A percentile compares a stretch with the other conserved stretches of the same genome.
Conservation (phyloP, 208 protist genomes). For the Leishmania gerbilli region DNA sequence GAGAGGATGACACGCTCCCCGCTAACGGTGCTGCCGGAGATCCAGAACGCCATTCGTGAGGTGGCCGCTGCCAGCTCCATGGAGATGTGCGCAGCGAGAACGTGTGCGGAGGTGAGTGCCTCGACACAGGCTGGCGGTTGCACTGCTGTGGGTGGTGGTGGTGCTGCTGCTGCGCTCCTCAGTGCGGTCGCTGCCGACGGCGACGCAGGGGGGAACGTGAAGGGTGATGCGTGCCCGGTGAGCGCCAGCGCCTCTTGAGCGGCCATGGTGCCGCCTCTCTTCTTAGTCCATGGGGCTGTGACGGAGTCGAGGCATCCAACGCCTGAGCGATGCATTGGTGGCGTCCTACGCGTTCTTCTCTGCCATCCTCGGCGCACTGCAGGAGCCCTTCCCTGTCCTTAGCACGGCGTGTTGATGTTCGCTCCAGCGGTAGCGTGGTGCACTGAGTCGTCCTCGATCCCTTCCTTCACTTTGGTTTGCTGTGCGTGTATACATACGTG, state of each 20-base stretch:
- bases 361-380: neutral
- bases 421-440: neutral
- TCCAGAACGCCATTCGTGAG: slow-evolving; percentile 27
- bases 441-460: neutral
- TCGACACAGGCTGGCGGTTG: neutral
- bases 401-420: too few species aligned
- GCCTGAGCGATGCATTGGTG: neutral
- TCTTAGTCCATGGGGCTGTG: too few species aligned
- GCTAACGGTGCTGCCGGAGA: slow-evolving; percentile 24
- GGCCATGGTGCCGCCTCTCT: neutral
- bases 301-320: neutral
- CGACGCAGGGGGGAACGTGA: neutral
- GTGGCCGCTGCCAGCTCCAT: slow-evolving; percentile 6
- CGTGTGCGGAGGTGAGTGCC: neutral
- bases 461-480: neutral
- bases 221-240: neutral
- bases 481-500: neutral
- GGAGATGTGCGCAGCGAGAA: neutral
- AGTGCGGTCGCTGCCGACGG: neutral
- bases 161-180: neutral
- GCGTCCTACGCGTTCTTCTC: neutral
- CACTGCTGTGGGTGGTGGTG: neutral
- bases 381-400: too few species aligned
- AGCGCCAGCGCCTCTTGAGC: neutral
- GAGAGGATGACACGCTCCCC: slow-evolving; percentile 28